phyloP scores from a whole-genome alignment of 495 filamentous ascomycete genomes.

The Tuber indicum region DNA sequence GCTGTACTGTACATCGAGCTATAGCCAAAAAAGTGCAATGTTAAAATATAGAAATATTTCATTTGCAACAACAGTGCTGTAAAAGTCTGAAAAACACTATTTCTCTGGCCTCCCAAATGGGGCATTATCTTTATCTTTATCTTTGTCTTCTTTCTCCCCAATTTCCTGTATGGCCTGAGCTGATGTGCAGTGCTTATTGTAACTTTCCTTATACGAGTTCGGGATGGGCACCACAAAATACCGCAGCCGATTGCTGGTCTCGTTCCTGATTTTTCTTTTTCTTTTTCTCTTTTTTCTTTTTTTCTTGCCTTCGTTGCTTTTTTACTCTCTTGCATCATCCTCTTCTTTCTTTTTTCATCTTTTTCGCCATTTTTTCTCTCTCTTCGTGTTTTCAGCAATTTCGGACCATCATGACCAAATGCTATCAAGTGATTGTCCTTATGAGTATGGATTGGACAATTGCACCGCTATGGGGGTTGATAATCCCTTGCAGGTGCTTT shows the following conservation, averaged over 20 bases:
- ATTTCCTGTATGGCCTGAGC: background rate
- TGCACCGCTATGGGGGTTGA: background rate
- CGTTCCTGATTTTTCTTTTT: background rate
- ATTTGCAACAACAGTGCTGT: too few relatives aligned
- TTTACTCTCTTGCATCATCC: background rate
- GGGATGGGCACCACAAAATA: background rate
- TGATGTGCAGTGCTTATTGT: background rate
- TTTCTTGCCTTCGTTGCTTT: background rate
- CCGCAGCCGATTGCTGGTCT: background rate
- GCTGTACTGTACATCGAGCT: too few relatives aligned
- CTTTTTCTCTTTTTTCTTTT: background rate
- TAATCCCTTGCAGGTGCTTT: background rate
- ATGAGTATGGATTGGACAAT: background rate
- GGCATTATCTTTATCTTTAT: background rate
- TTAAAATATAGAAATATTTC: too few relatives aligned
- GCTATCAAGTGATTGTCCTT: background rate
- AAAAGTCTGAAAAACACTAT: too few relatives aligned
- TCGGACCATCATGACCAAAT: background rate
- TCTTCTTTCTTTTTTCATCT: background rate
- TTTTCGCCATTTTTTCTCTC: background rate
- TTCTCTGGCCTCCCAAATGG: too few relatives aligned
- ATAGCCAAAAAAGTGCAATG: too few relatives aligned
- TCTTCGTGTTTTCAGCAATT: background rate
- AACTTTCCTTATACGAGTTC: background rate
- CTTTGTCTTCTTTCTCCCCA: background rate